Base-by-base conservation (phyloP, 306 rosid species). In the Cucurbita ficifolia region DNA sequence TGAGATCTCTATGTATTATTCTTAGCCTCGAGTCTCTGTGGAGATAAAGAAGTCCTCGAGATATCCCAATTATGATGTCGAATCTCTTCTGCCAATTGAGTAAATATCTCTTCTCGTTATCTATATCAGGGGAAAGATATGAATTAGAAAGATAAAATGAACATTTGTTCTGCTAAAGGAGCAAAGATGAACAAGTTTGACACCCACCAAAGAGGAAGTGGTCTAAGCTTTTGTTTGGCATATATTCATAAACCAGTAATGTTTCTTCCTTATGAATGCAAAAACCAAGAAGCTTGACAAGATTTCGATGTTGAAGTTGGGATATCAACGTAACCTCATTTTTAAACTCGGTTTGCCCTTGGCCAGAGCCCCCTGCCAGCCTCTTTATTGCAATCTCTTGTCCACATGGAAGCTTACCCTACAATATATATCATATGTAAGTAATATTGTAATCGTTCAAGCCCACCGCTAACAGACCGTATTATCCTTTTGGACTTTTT, bases 251-350 rank as follows among this genome's bases (percentile, higher is more conserved):
- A 2, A 85, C 68, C 70, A 85, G 22, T 63, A 85, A 82, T 10
- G 70, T 83, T 29, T 85, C 88, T 0, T 75, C 79, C 49, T 76
- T 21, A 62, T 85, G 82, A 35, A 79, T 18, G 40, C 88, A 82
- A 24, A 82, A 85, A 13, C 88, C 88, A 40, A 76, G 70, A 24
- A 85, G 75, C 21, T 80, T 73, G 7, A 85, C 86, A 57, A 85
- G 85, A 83, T 85, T 85, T 16, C 83, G 71, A 64, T 85, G 89
- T 48, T 85, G 89, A 36, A 85, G 85, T 57, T 81, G 78, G 19
- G 87, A 81, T 65, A 83, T 79, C 49, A 85, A 80, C 1, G 52
- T 74, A 0, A 85, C 82, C 61, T 85, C 86, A 40, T 82, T 85
- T 77, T 76, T 81, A 51, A 85, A 79, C 77, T 85, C 89, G 76